phyloP scores from a whole-genome alignment of 2,329 filamentous ascomycete species.

The Colletotrichum sp. region DNA sequence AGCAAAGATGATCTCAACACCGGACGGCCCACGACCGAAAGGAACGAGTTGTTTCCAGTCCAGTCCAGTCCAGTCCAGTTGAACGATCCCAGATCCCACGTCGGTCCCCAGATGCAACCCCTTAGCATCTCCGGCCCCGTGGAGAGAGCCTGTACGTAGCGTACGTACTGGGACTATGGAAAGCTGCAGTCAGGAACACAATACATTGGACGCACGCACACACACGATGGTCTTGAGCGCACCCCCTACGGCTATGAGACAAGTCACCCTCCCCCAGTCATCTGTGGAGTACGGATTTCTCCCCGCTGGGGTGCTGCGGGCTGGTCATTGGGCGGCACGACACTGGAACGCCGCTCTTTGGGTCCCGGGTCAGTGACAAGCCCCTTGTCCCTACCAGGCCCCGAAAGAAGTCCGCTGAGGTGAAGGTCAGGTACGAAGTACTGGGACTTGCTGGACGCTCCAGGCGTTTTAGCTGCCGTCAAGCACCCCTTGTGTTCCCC shows the following conservation, averaged over 20 bases:
- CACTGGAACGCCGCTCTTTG: background rate
- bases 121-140: slow-evolving; percentile 9
- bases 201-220: background rate
- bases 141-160: slow-evolving; percentile 7
- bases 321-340: slow-evolving; percentile 4
- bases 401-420: slow-evolving; percentile 16
- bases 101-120: slow-evolving; percentile 12
- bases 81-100: background rate
- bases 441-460: slow-evolving; percentile 19
- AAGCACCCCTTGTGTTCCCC: slow-evolving; percentile 16
- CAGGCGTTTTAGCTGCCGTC: slow-evolving; percentile 20
- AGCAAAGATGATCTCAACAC: background rate
- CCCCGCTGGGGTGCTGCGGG: background rate
- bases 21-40: background rate
- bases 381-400: background rate
- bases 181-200: background rate
- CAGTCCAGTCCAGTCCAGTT: background rate
- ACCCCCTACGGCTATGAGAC: slow-evolving; percentile 9
- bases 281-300: slow-evolving; percentile 18
- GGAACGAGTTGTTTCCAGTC: background rate
- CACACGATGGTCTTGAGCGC: background rate
- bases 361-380: slow-evolving; percentile 14
- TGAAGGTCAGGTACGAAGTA: background rate
- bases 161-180: background rate
- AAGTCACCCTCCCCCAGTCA: background rate